Conservation (phyloP, 441 rosid genomes). For the Melianthus villosus region DNA sequence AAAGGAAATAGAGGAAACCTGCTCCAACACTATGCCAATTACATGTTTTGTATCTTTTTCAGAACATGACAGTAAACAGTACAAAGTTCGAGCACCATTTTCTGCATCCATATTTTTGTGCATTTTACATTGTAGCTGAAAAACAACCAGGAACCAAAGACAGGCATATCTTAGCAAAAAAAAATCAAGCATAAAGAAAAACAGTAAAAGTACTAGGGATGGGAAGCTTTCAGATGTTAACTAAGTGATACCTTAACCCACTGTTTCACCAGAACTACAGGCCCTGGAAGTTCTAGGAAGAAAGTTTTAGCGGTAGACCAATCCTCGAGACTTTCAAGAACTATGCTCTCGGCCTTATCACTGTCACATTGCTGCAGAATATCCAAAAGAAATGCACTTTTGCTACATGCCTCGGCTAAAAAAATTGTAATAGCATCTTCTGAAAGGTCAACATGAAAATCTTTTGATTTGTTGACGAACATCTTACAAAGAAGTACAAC, state of each 20-base stretch:
- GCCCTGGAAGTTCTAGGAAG: constrained; percentile 38
- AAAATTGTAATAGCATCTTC: constrained; percentile 42
- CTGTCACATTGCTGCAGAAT: constrained; percentile 47
- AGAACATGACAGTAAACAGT: constrained; percentile 37
- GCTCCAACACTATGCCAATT: constrained; percentile 52
- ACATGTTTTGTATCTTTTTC: constrained; percentile 22
- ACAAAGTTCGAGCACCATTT: constrained; percentile 30
- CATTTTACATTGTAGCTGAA: constrained; percentile 48
- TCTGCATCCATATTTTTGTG: constrained; percentile 22
- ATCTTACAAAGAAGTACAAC: constrained; percentile 31
- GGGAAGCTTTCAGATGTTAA: constrained; percentile 14
- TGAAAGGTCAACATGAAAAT: constrained; percentile 22
- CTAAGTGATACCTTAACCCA: constrained; percentile 83
- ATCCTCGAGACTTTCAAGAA: constrained; percentile 34
- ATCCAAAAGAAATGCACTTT: constrained; percentile 63
- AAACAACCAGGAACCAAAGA: constrained; percentile 18
- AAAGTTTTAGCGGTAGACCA: constrained; percentile 52
- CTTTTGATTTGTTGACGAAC: constrained; percentile 20
- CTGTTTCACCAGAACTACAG: constrained; percentile 55
- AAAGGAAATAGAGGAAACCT: constrained; percentile 35
- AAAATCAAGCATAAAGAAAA: no score
- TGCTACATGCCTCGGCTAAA: constrained; percentile 43
- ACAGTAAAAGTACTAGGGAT: no score
- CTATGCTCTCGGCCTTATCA: constrained; percentile 22
- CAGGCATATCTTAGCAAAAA: constrained; percentile 5